Percentiles rank a stretch among this genome's conserved stretches.
phyloP scores from a whole-genome alignment of 192 early-diverging fungal species.

The Gigaspora rosea region DNA sequence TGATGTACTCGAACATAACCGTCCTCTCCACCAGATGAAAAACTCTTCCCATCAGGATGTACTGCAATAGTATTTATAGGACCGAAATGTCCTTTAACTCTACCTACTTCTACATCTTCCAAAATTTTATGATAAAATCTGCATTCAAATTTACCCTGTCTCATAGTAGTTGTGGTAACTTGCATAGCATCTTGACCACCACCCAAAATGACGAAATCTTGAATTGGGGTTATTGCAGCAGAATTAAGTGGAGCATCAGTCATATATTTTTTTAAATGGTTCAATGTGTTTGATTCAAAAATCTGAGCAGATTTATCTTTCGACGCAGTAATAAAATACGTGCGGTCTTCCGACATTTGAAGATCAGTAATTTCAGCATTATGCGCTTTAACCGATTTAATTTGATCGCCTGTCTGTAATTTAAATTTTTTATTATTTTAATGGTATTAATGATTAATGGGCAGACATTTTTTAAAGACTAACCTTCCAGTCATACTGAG shows the following conservation, averaged over 20 bases:
- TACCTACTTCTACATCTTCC: slow-evolving; percentile 89
- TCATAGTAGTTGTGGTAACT: slow-evolving; percentile 88
- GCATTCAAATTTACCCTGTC: slow-evolving; percentile 96
- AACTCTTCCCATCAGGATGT: slow-evolving; percentile 91
- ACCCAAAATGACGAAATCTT: slow-evolving; percentile 85
- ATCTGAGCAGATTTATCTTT: slow-evolving; percentile 93
- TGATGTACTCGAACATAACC: slow-evolving; percentile 97
- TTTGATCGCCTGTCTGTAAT: slow-evolving; percentile 64
- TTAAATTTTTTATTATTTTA: background rate
- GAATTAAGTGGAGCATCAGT: slow-evolving; percentile 92
- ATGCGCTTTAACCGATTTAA: slow-evolving; percentile 71
- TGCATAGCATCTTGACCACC: slow-evolving; percentile 99
- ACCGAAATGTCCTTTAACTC: slow-evolving; percentile 98
- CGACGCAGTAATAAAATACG: slow-evolving; percentile 94
- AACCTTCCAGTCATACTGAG: slow-evolving; percentile 86
- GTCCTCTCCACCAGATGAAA: slow-evolving; percentile 97
- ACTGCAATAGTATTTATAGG: slow-evolving; percentile 99
- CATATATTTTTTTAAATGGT: slow-evolving; percentile 79
- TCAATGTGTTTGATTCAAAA: slow-evolving; percentile 83
- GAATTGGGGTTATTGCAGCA: slow-evolving; percentile 83
- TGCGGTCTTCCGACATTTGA: slow-evolving; percentile 86
- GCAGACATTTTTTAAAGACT: background rate
- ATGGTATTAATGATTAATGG: background rate
- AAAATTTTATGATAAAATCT: slow-evolving; percentile 97
- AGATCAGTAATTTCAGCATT: slow-evolving; percentile 80